Evolutionary conservation across 768 basidiomycete genomes (phyloP), one percentile per base, ranked within the genome.

Genomic region (Suillus subaureus): DNA sequence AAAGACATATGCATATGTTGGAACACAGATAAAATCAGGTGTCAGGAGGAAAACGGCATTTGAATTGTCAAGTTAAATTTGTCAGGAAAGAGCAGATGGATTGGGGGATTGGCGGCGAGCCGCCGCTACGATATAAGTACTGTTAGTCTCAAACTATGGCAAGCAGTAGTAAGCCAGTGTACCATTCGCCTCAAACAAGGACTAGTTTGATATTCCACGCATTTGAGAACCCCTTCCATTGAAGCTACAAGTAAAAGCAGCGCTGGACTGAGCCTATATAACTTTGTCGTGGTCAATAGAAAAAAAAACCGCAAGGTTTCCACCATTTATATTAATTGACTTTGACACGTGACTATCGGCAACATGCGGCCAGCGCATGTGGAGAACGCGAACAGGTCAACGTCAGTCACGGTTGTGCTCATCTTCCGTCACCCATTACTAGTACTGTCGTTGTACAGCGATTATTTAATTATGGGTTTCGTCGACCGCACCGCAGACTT

Each of bases 141-240:
- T 80, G 76, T 79, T 9, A 64, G 76, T 79, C 79, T 42, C 73
- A 78, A 72, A 74, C 84, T 90, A 91, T 91, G 86, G 87, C 87
- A 84, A 81, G 81, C 78, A 78, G 79, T 82, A 85, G 84, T 83
- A 35, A n/a, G 66, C 62, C 70, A 70, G 58, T 47, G 80, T 85
- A 81, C 84, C 78, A 81, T 81, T 79, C 78, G 78, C 90, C 88
- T 92, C 90, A 92, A 91, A 92, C 90, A 77, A 85, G 84, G 87
- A 89, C 81, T 60, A 65, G 64, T 55, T n/a, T 74, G 69, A 56
- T 82, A 72, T 82, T 58, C 75, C 81, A 78, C 78, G 73, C 58
- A 4, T 60, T 67, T 73, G 63, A 66, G 61, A 70, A 75, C 71
- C 66, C 68, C 64, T 47, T 61, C 40, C 63, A 60, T 69, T 62